A percentile compares a stretch with the other conserved stretches of the same genome.
phyloP scores from a whole-genome alignment of 1,284 basidiomycete genomes.

The Malassezia psittaci region DNA sequence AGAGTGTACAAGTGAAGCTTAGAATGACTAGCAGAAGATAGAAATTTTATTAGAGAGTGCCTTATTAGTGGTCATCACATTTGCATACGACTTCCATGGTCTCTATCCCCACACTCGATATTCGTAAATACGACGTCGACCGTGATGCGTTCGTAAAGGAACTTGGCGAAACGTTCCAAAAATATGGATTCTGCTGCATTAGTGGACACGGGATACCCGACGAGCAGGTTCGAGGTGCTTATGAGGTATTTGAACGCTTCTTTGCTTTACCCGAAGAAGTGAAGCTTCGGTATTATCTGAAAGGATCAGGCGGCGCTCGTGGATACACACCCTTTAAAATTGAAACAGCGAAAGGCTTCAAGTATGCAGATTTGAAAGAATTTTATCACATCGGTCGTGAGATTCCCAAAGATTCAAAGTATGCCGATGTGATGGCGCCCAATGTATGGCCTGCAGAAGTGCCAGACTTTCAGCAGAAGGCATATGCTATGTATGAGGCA shows the following conservation, averaged over 20 bases:
- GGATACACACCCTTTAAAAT: constrained; percentile 11
- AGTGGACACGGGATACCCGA: constrained; percentile 2
- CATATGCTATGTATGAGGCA: neutral
- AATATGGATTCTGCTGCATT: constrained; percentile 8
- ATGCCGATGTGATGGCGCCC: constrained; percentile 1
- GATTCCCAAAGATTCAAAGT: neutral
- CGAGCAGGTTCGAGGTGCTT: neutral
- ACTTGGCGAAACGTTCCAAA: neutral
- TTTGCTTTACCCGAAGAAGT: constrained; percentile 1
- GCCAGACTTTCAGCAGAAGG: neutral
- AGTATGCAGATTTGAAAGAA: constrained; percentile 12
- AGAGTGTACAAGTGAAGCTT: too few relatives aligned
- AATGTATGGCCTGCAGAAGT: constrained; percentile 12
- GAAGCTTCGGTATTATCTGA: constrained; percentile 8
- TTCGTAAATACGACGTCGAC: constrained; percentile 6
- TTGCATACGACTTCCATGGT: neutral
- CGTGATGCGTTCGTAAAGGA: constrained; percentile 4
- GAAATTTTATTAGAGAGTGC: neutral
- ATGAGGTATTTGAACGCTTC: constrained; percentile 1
- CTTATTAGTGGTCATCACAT: neutral
- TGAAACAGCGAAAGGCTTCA: constrained; percentile 3
- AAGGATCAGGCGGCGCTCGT: constrained; percentile 7
- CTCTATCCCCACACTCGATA: constrained; percentile 1
- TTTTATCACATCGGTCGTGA: constrained; percentile 12
- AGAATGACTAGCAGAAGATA: neutral